phyloP scores from a whole-genome alignment of 148 eudicot species.

The Chenopodium suecicum region DNA sequence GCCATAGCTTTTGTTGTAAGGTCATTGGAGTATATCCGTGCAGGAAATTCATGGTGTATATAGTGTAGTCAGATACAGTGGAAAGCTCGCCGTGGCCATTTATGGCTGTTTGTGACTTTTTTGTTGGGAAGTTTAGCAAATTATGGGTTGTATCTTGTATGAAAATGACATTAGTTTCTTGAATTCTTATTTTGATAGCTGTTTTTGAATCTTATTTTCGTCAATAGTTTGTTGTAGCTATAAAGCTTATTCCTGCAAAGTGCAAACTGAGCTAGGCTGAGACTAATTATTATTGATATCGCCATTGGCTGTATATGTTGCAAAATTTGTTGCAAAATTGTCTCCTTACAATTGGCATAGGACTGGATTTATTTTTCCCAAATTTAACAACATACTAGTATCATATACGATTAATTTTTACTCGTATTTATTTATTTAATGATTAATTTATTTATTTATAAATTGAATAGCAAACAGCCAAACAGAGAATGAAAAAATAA shows the following conservation, averaged over 20 bases:
- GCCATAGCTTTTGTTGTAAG: conserved; percentile 19
- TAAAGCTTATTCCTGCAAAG: not conserved
- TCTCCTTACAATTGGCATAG: too few relatives aligned
- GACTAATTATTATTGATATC: too few relatives aligned
- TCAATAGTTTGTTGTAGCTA: not conserved
- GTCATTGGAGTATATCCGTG: conserved; percentile 13
- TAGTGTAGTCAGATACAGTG: conserved; percentile 19
- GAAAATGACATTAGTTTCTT: not conserved
- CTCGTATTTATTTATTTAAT: too few relatives aligned
- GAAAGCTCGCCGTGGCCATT: not conserved
- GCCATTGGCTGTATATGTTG: too few relatives aligned
- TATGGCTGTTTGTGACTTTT: conserved; percentile 5
- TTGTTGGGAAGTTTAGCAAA: not conserved
- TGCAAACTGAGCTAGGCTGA: not conserved
- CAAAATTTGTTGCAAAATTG: too few relatives aligned
- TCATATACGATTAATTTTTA: too few relatives aligned
- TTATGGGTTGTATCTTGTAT: not conserved
- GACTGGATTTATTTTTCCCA: too few relatives aligned
- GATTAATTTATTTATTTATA: too few relatives aligned
- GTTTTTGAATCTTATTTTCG: not conserved
- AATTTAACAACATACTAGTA: too few relatives aligned
- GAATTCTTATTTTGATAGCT: not conserved
- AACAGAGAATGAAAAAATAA: too few relatives aligned
- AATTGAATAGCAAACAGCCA: too few relatives aligned
- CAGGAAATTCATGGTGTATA: conserved; percentile 32